These are phyloP conservation scores for Phytophthora brassicae DNA, from an alignment of 352 stramenopile genomes.

Conservation along the genomic window DNA sequence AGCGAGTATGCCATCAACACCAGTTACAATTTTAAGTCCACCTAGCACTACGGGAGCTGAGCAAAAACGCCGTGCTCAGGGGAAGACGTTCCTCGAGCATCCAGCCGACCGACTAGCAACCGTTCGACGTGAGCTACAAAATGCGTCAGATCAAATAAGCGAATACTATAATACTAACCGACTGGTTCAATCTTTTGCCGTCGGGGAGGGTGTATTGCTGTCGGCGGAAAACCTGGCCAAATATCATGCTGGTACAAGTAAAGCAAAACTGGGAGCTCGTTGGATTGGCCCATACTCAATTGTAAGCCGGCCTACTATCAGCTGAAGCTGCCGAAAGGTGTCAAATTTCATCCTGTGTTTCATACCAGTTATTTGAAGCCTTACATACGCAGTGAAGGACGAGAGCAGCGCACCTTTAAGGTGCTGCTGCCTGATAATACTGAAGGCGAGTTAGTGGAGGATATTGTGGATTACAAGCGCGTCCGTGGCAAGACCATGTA, in stretches of 20 bases:
- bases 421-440: slow-evolving; percentile 1
- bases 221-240: slow-evolving; percentile 9
- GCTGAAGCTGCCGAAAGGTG: background rate
- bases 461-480: slow-evolving; percentile 13
- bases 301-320: slow-evolving; percentile 1
- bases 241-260: slow-evolving; percentile 13
- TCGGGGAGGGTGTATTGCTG: slow-evolving; percentile 11
- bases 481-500: slow-evolving; percentile 6
- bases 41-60: background rate
- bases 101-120: background rate
- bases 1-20: slow-evolving; percentile 10
- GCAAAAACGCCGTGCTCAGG: background rate
- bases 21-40: background rate
- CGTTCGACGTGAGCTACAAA: slow-evolving; percentile 1
- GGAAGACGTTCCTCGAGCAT: slow-evolving; percentile 11
- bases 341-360: slow-evolving; percentile 1
- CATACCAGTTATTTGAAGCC: slow-evolving; percentile 8
- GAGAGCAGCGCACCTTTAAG: slow-evolving; percentile 3
- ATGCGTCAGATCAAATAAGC: slow-evolving; percentile 7
- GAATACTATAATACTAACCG: slow-evolving; percentile 17
- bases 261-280: slow-evolving; percentile 8
- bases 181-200: slow-evolving; percentile 3
- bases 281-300: slow-evolving; percentile 7
- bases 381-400: background rate
- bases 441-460: slow-evolving; percentile 15